Evolutionary conservation across 2,329 filamentous ascomycete species (phyloP).

Genomic region (Alternaria sp.): DNA sequence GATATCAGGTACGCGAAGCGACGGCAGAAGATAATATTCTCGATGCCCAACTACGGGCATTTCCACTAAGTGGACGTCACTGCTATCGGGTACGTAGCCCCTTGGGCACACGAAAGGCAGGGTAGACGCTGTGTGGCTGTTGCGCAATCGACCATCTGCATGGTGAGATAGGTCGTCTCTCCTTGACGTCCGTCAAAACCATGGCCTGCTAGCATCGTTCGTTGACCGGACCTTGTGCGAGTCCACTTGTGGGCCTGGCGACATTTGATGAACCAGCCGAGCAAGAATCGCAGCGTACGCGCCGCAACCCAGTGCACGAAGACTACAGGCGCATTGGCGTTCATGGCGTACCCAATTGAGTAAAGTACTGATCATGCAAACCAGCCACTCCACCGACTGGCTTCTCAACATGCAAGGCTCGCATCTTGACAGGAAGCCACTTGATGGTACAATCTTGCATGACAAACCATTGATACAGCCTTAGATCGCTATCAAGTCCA

Average conservation of each 20-base stretch:
- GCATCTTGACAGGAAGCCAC: slow-evolving; percentile 9
- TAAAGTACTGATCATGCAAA: slow-evolving; percentile 13
- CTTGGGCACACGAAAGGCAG: slow-evolving; percentile 10
- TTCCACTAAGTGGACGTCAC: slow-evolving; percentile 1
- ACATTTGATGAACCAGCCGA: slow-evolving; percentile 1
- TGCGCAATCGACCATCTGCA: slow-evolving; percentile 9
- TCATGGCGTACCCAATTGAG: slow-evolving; percentile 17
- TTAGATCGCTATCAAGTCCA: slow-evolving; percentile 20
- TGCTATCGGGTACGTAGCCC: slow-evolving; percentile 6
- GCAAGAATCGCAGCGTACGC: slow-evolving; percentile 21
- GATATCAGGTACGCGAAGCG: slow-evolving; percentile 21
- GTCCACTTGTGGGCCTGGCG: background rate
- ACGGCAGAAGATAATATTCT: background rate
- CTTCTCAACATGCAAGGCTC: slow-evolving; percentile 17
- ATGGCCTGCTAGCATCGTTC: background rate
- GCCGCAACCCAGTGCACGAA: slow-evolving; percentile 21
- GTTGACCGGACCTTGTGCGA: background rate
- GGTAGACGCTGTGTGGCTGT: slow-evolving; percentile 8
- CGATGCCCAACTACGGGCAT: background rate
- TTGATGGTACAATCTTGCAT: slow-evolving; percentile 20
- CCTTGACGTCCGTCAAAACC: slow-evolving; percentile 1
- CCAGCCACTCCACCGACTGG: slow-evolving; percentile 15
- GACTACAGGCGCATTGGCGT: slow-evolving; percentile 20
- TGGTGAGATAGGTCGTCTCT: background rate
- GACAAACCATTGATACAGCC: slow-evolving; percentile 19